Percentiles rank a stretch among this genome's conserved stretches.
These are phyloP conservation scores for Scleroderma bovista DNA, from an alignment of 768 basidiomycete genomes.

Conservation along the genomic window DNA sequence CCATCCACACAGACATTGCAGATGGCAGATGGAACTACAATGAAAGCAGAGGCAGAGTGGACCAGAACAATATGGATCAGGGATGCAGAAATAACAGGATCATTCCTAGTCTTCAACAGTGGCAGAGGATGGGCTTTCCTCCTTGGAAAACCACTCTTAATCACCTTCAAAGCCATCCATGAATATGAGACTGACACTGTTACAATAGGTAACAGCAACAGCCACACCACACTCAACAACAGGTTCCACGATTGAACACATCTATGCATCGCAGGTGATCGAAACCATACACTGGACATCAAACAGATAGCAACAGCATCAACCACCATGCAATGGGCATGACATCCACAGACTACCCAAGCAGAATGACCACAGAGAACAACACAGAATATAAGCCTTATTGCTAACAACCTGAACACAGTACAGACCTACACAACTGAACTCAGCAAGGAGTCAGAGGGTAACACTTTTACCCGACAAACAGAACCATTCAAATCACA, in stretches of 20 bases:
- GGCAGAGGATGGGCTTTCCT: conserved; percentile 22
- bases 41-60: background rate
- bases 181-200: conserved; percentile 9
- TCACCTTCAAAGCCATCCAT: conserved; percentile 15
- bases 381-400: too few species aligned
- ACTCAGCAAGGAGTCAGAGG: too few species aligned
- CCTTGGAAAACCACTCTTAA: conserved; percentile 24
- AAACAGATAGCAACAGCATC: background rate
- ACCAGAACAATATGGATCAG: background rate
- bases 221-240: background rate
- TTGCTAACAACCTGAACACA: too few species aligned
- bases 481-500: conserved; percentile 1
- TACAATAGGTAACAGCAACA: background rate
- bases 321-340: background rate
- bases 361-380: too few species aligned
- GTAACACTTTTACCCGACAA: background rate
- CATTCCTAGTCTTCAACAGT: background rate
- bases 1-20: background rate
- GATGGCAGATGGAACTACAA: background rate
- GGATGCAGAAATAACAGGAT: background rate
- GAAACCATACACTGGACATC: background rate
- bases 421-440: too few species aligned
- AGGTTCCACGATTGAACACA: background rate
- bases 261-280: background rate
- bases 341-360: too few species aligned